Evolutionary conservation across 2,329 filamentous ascomycete genomes (phyloP), one percentile per base, ranked within the genome.

Genomic region (Xylaria sp.): DNA sequence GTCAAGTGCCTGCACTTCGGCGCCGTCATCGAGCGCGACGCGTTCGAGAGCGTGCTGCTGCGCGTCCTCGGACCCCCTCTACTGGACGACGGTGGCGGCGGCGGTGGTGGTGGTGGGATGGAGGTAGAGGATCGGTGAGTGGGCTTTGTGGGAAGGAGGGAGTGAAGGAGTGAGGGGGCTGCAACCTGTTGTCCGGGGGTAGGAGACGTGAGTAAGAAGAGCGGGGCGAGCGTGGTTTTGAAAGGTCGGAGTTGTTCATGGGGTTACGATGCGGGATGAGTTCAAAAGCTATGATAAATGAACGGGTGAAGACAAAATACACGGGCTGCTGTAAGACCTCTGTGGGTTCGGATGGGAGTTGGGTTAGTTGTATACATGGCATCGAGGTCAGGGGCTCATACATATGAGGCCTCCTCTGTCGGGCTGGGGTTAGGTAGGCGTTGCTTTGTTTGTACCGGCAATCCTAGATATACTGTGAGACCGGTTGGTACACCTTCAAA

Each of bases 1-100:
- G 76, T 80, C 7, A 71, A 70, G 56, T 83, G 80, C 50, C 67
- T 78, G 5, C 68, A 72, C 34, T 82, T 75, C 56, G 80, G 80
- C 11, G 78, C 80, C 3, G 69, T 73, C 2, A 75, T 83, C 50
- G 74, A 76, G 63, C 68, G 79, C 20, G 64, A 57, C 1, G 73
- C 73, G 0, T 82, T 80, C 60, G 78, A 82, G 63, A 76, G 67
- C 37, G 72, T 77, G n/a, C 66, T 78, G 6, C 61, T 52, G 20
- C 69, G 73, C 39, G 74, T 82, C 2, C 50, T 81, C 37, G 71
- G 68, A 34, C 50, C 5, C 29, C 16, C 4, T 34, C 3, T 11
- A 11, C 4, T 34, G 5, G 29, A 34, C 16, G 9, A 11, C 24
- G 24, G 9, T 26, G 9, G 5, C 24, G 9, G 5, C 47, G 2